Conservation (phyloP, 768 basidiomycete genomes). For the Auriscalpium orientale region DNA sequence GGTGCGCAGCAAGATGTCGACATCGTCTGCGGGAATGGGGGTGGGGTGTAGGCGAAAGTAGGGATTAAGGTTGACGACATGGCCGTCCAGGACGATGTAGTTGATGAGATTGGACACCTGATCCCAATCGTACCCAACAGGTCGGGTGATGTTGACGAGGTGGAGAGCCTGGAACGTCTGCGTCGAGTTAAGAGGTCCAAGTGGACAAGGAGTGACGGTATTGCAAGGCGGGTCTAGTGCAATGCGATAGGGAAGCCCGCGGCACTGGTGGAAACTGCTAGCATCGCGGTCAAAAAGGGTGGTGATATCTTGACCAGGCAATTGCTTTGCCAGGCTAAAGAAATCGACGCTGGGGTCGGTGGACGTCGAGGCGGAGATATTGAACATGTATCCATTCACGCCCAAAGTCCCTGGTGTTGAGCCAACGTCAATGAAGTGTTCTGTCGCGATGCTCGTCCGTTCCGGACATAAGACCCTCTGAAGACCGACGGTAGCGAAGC, state of each 20-base stretch:
- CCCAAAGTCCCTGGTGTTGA: constrained; percentile 57
- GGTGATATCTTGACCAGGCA: constrained; percentile 87
- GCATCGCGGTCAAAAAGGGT: constrained; percentile 67
- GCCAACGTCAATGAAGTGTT: constrained; percentile 41
- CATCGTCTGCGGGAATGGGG: constrained; percentile 60
- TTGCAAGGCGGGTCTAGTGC: constrained; percentile 75
- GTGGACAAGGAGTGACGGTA: constrained; percentile 51
- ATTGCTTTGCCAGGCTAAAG: constrained; percentile 40
- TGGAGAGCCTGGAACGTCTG: constrained; percentile 54
- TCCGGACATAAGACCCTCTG: constrained; percentile 87
- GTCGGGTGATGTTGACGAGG: constrained; percentile 55
- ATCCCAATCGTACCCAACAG: constrained; percentile 87
- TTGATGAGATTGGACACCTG: constrained; percentile 67
- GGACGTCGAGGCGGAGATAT: constrained; percentile 48
- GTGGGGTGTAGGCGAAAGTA: constrained; percentile 72
- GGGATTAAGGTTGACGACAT: constrained; percentile 86
- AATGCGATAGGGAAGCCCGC: constrained; percentile 50
- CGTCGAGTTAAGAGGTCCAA: constrained; percentile 49
- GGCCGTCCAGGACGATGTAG: constrained; percentile 88
- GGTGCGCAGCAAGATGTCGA: constrained; percentile 79
- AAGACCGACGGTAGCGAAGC: constrained; percentile 91
- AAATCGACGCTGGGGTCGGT: constrained; percentile 47
- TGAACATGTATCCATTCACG: constrained; percentile 70
- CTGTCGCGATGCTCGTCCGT: constrained; percentile 38
- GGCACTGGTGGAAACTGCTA: constrained; percentile 59